Evolutionary conservation across 306 rosid genomes (phyloP).

Genomic region (Psophocarpus tetragonolobus): DNA sequence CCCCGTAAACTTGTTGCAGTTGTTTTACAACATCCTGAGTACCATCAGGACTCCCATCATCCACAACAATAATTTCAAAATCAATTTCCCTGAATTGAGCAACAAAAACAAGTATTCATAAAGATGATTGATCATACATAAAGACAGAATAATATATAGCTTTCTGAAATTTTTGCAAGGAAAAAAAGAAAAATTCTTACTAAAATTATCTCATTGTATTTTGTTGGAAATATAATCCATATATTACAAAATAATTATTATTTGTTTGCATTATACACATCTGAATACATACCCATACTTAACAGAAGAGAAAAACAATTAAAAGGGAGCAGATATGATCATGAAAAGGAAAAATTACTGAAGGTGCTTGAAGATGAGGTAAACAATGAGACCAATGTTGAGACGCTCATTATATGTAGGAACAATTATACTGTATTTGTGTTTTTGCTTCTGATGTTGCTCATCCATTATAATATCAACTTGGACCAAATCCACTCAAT

Average conservation of each 20-base stretch:
- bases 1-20: conserved; percentile 82
- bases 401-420: conserved; percentile 95
- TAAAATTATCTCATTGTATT: not conserved
- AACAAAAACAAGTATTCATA: conserved; percentile 7
- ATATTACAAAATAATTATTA: not conserved
- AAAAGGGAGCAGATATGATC: not conserved
- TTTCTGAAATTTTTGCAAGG: not conserved
- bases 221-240: not conserved
- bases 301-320: not conserved
- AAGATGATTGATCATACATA: conserved; percentile 3
- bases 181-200: not conserved
- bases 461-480: conserved; percentile 38
- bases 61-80: conserved; percentile 87
- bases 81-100: conserved; percentile 63
- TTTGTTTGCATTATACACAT: not conserved
- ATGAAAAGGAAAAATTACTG: conserved; percentile 26
- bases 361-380: conserved; percentile 92
- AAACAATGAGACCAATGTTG: conserved; percentile 84
- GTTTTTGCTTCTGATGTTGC: conserved; percentile 52
- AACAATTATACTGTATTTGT: conserved; percentile 82
- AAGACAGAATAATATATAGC: not conserved
- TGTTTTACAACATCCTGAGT: conserved; percentile 85
- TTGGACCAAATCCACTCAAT: conserved; percentile 5
- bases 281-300: not conserved
- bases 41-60: conserved; percentile 99